Base-by-base conservation (phyloP, 306 rosid genomes). In the Inga laurina region DNA sequence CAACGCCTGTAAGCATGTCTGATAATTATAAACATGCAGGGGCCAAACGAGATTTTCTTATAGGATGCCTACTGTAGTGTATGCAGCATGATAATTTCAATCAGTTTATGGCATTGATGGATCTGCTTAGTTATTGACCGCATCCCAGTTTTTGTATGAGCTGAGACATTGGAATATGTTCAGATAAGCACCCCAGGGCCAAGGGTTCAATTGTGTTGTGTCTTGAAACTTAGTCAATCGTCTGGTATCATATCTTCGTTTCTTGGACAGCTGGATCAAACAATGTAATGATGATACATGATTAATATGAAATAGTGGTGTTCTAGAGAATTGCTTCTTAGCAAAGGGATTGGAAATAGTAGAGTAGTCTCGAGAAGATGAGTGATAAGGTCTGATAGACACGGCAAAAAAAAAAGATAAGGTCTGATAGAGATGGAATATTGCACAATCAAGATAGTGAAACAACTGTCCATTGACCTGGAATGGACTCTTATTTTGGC, bases 41-140 rank as follows among this genome's bases (percentile, higher is more conserved):
- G 32, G n/a, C 35, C 21, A 75, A 35, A 54, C 32, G 18, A 75
- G 66, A 52, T 51, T 48, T 54, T 30, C 46, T 51, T 30, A 24
- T 61, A 22, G 18, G 35, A 61, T 24, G 67, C 67, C 32, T 24
- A 7, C 67, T 24, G 12, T 52, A 32, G 35, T 19, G 51, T 43
- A 70, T 41, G 59, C 1, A 19, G 79, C 14, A 24, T 22, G 22
- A 1, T 18, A 72, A 45, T 48, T 24, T 48, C 43, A 14, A 4
- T 46, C 59, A 22, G 2, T 45, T 41, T 41, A 39, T 82, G 84
- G 24, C 64, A 72, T 72, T 57, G 34, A 45, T 66, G 74, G 69
- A 35, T 83, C 69, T 83, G 70, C 64, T 81, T 56, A 62, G 69
- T 68, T 57, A 19, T 45, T 65, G 69, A 74, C 45, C 51, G 80